These are phyloP conservation scores for Passalora sequoiae DNA, from an alignment of 2,329 filamentous ascomycete species.

Conservation along the genomic window DNA sequence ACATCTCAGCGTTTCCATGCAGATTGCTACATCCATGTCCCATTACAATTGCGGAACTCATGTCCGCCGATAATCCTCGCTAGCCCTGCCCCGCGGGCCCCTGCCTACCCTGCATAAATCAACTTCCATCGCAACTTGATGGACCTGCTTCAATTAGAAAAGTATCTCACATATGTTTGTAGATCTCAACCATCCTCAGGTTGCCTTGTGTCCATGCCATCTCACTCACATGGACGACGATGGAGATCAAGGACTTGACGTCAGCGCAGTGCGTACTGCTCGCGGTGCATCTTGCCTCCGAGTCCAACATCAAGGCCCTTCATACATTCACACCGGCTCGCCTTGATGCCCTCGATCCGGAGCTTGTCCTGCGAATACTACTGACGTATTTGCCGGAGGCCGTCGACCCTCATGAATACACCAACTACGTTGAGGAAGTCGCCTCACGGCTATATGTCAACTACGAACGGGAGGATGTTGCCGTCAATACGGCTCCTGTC, in stretches of 20 bases:
- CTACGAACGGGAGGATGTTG: slow-evolving; percentile 37
- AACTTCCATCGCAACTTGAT: too few relatives aligned
- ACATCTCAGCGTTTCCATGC: too few relatives aligned
- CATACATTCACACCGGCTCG: slow-evolving; percentile 55
- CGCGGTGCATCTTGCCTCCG: slow-evolving; percentile 63
- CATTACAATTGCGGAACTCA: too few relatives aligned
- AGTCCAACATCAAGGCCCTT: slow-evolving; percentile 60
- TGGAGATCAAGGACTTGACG: slow-evolving; percentile 45
- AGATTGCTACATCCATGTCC: too few relatives aligned
- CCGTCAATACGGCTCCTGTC: slow-evolving; percentile 54
- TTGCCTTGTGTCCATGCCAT: too few relatives aligned
- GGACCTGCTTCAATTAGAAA: too few relatives aligned
- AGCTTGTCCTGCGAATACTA: slow-evolving; percentile 65
- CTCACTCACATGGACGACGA: too few relatives aligned
- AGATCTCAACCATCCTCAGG: too few relatives aligned
- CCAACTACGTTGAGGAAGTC: slow-evolving; percentile 56
- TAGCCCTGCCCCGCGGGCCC: too few relatives aligned
- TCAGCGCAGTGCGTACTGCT: slow-evolving; percentile 67
- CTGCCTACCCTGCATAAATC: too few relatives aligned
- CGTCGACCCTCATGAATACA: slow-evolving; percentile 58
- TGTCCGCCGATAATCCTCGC: too few relatives aligned
- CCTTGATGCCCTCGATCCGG: slow-evolving; percentile 54
- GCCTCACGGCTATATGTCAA: slow-evolving; percentile 44
- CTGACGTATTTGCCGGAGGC: slow-evolving; percentile 74
- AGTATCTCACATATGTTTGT: too few relatives aligned